These are phyloP conservation scores for Phytophthora sp. DNA, from an alignment of 352 stramenopile species.

Conservation along the genomic window DNA sequence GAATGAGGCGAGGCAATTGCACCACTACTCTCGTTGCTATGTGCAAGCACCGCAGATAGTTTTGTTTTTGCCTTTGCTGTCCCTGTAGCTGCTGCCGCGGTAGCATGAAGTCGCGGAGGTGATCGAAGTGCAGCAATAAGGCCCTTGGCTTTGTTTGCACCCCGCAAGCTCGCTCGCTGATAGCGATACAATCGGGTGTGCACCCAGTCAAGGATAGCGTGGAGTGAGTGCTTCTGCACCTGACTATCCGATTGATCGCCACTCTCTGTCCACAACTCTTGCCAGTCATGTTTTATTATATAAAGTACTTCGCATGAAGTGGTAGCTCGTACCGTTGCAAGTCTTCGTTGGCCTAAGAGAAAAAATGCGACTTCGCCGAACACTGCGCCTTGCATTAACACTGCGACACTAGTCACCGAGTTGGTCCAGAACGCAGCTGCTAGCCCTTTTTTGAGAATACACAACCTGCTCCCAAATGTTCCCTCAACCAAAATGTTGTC, in stretches of 20 bases:
- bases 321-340: conserved; percentile 65
- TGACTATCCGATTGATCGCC: conserved; percentile 47
- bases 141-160: conserved; percentile 52
- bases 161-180: conserved; percentile 37
- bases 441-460: conserved; percentile 57
- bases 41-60: conserved; percentile 8
- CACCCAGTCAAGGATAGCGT: conserved; percentile 72
- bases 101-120: not conserved
- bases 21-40: not conserved
- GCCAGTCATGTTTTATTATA: conserved; percentile 66
- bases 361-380: conserved; percentile 83
- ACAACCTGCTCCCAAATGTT: conserved; percentile 62
- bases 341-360: conserved; percentile 53
- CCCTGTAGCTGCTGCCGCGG: conserved; percentile 4
- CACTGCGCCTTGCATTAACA: conserved; percentile 64
- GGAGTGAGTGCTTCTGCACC: conserved; percentile 55
- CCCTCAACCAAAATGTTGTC: conserved; percentile 69
- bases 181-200: conserved; percentile 46
- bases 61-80: conserved; percentile 13
- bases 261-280: conserved; percentile 55
- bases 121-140: conserved; percentile 16
- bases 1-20: not conserved
- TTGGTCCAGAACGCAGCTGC: conserved; percentile 62
- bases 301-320: conserved; percentile 70
- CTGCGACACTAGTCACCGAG: conserved; percentile 54